A percentile compares a stretch with the other conserved stretches of the same genome.
Evolutionary conservation across 2,329 filamentous ascomycete species (phyloP).

Genomic region (Ophiostoma triangulosporum): DNA sequence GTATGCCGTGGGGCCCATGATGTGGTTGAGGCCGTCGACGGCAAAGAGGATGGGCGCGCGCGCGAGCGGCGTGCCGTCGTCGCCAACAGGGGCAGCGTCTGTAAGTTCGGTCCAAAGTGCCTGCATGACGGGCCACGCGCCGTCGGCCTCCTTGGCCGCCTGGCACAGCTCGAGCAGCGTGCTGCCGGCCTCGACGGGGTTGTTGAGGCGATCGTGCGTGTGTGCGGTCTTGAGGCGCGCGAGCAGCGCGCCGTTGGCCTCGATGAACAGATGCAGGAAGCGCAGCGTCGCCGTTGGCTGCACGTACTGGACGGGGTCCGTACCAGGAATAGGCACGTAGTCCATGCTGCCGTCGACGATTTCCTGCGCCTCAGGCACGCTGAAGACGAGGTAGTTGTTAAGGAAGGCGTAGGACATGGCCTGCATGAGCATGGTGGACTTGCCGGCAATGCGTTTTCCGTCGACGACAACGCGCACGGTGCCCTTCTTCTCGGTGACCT

Average conservation of each 20-base stretch:
- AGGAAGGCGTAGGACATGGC: constrained; percentile 68
- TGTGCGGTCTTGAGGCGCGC: constrained; percentile 31
- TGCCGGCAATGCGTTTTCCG: constrained; percentile 64
- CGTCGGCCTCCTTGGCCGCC: constrained; percentile 59
- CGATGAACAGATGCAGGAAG: constrained; percentile 58
- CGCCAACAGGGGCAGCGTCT: constrained; percentile 23
- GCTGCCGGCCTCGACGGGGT: constrained; percentile 48
- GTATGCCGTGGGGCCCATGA: constrained; percentile 71
- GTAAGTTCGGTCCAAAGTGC: constrained; percentile 70
- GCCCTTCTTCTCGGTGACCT: constrained; percentile 38
- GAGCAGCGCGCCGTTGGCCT: constrained; percentile 58
- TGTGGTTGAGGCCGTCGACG: constrained; percentile 66
- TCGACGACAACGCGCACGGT: constrained; percentile 53
- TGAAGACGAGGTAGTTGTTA: constrained; percentile 79
- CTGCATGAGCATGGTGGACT: constrained; percentile 77
- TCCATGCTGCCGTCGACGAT: constrained; percentile 68
- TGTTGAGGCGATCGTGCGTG: constrained; percentile 31
- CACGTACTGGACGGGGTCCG: constrained; percentile 48
- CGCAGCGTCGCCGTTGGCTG: constrained; percentile 67
- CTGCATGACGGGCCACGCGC: constrained; percentile 67
- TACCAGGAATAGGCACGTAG: constrained; percentile 56
- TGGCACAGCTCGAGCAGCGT: constrained; percentile 56
- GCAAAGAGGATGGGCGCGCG: constrained; percentile 54
- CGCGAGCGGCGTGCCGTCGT: constrained; percentile 15
- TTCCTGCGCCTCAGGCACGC: constrained; percentile 79